These are phyloP conservation scores for Paxillus involutus DNA, from an alignment of 768 basidiomycete species.

Conservation along the genomic window DNA sequence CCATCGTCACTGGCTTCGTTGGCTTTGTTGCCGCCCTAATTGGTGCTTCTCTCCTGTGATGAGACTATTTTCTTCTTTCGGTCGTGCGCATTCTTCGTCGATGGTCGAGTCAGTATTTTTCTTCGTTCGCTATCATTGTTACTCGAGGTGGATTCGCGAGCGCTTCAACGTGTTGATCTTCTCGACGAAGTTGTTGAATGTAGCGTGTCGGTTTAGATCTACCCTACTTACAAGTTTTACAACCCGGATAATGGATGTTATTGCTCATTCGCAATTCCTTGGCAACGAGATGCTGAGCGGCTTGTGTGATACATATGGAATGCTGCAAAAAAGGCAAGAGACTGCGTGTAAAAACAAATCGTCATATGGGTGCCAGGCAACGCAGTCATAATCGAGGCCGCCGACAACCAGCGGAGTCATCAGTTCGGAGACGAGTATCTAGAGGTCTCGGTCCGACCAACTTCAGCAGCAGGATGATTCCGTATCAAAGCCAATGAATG, in stretches of 20 bases:
- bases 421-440: background rate
- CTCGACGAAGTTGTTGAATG: slow-evolving; percentile 7
- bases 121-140: background rate
- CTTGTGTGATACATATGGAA: background rate
- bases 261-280: slow-evolving; percentile 1
- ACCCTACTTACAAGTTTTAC: background rate
- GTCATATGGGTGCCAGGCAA: no score
- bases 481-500: background rate
- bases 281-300: background rate
- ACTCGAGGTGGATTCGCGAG: background rate
- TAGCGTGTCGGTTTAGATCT: background rate
- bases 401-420: no score
- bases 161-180: background rate
- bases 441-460: background rate
- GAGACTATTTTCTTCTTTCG: background rate
- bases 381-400: no score
- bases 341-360: no score
- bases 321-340: no score
- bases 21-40: slow-evolving; percentile 22
- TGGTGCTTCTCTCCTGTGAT: slow-evolving; percentile 21
- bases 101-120: background rate
- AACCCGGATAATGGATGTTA: slow-evolving; percentile 1
- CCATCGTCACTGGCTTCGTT: slow-evolving; percentile 22
- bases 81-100: background rate
- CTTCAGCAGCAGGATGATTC: background rate